Conservation (phyloP, 495 filamentous ascomycete species). For the Aspergillus nidulans region DNA sequence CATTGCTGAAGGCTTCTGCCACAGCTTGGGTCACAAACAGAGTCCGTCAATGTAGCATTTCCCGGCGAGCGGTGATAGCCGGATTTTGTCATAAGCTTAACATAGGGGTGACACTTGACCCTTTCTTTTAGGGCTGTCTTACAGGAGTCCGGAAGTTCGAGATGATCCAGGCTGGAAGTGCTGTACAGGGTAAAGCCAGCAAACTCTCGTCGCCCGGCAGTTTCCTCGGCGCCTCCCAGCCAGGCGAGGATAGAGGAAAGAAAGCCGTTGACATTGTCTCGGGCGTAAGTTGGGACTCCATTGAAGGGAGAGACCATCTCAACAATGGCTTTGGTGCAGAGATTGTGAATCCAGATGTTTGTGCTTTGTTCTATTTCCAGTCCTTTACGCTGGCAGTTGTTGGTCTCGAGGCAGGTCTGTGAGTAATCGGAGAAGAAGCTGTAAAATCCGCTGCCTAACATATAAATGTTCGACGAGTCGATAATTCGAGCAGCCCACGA, state of each 20-base stretch:
- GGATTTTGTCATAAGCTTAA: neutral
- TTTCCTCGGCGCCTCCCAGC: neutral
- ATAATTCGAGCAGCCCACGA: slow-evolving; percentile 64
- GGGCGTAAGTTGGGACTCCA: slow-evolving; percentile 9
- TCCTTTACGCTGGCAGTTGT: slow-evolving; percentile 30
- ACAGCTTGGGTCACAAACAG: neutral
- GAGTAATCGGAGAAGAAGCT: slow-evolving; percentile 56
- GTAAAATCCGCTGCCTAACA: slow-evolving; percentile 37
- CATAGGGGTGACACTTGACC: neutral
- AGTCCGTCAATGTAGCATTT: neutral
- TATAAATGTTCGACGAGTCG: slow-evolving; percentile 55
- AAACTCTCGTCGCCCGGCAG: neutral
- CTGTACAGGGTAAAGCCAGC: slow-evolving; percentile 1
- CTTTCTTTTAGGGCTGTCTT: neutral
- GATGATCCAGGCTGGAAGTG: neutral
- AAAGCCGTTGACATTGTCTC: slow-evolving; percentile 21
- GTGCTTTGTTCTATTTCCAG: slow-evolving; percentile 29
- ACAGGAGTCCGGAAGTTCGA: neutral
- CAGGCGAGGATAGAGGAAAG: slow-evolving; percentile 14
- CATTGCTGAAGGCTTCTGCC: neutral
- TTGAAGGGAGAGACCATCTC: slow-evolving; percentile 56
- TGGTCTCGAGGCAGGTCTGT: slow-evolving; percentile 25
- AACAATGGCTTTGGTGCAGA: slow-evolving; percentile 68
- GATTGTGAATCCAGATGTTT: slow-evolving; percentile 59
- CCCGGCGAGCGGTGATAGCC: neutral